Conservation (phyloP, 1,284 basidiomycete genomes). For the Melampsora americana region DNA sequence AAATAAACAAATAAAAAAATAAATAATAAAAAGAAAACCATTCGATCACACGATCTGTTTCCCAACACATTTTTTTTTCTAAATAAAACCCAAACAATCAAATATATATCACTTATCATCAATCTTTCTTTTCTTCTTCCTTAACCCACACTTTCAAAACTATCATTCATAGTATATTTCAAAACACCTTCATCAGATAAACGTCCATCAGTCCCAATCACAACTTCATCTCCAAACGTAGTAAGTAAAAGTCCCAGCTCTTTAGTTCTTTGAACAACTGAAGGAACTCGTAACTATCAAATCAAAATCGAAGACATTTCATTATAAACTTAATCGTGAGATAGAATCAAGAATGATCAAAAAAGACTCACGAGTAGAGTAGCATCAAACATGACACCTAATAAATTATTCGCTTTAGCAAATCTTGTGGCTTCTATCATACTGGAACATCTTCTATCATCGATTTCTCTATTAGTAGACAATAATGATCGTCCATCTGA, state of each 20-base stretch:
- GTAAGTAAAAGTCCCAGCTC: constrained; percentile 83
- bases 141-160: too few relatives aligned
- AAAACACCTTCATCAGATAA: constrained; percentile 25
- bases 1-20: too few relatives aligned
- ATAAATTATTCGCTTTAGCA: constrained; percentile 84
- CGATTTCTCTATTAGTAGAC: constrained; percentile 56
- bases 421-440: constrained; percentile 90
- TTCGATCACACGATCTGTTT: too few relatives aligned
- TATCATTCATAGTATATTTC: constrained; percentile 19
- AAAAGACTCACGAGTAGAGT: constrained; percentile 24
- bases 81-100: too few relatives aligned
- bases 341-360: background rate
- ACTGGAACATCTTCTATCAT: constrained; percentile 63
- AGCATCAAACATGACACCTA: constrained; percentile 87
- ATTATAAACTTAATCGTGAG: background rate
- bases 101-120: too few relatives aligned
- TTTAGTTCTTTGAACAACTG: constrained; percentile 76
- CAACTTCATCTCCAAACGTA: constrained; percentile 61
- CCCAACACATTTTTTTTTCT: too few relatives aligned
- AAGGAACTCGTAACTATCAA: constrained; percentile 65
- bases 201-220: constrained; percentile 23
- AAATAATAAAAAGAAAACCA: too few relatives aligned
- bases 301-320: background rate
- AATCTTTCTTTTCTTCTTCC: too few relatives aligned
- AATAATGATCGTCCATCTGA: constrained; percentile 47